These are phyloP conservation scores for Mycena rosella DNA, from an alignment of 768 basidiomycete genomes.

Conservation along the genomic window DNA sequence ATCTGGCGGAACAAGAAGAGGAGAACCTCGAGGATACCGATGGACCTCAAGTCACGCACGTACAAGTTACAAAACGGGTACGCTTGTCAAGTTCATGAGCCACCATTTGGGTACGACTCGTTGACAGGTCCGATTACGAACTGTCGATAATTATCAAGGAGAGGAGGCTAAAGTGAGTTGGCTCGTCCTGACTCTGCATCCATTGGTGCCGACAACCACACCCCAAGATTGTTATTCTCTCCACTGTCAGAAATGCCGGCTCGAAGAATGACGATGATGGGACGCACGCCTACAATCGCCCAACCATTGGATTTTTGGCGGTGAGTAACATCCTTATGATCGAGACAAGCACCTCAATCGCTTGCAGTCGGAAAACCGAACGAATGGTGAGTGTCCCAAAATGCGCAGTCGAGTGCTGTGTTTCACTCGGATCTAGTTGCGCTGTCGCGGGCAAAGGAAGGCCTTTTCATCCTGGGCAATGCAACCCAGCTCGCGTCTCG, in stretches of 20 bases:
- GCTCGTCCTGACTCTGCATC: not conserved
- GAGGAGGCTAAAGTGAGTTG: constrained; percentile 72
- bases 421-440: constrained; percentile 60
- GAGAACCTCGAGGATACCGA: constrained; percentile 49
- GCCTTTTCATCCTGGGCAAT: constrained; percentile 81
- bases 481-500: constrained; percentile 63
- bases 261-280: constrained; percentile 50
- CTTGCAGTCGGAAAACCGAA: constrained; percentile 65
- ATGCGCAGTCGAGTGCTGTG: too few relatives aligned
- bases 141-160: constrained; percentile 85
- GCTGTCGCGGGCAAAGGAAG: constrained; percentile 79
- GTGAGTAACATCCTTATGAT: constrained; percentile 47
- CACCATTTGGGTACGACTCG: not conserved
- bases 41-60: constrained; percentile 53
- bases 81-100: constrained; percentile 31
- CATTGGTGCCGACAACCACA: constrained; percentile 2
- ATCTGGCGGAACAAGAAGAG: constrained; percentile 67
- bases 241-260: constrained; percentile 80
- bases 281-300: constrained; percentile 33
- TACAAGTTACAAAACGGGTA: constrained; percentile 68
- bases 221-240: constrained; percentile 74
- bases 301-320: constrained; percentile 80
- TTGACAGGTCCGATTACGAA: constrained; percentile 73
- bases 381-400: constrained; percentile 56
- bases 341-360: constrained; percentile 2